These are phyloP conservation scores for Plantago major DNA, from an alignment of 257 asterid species.

Conservation along the genomic window DNA sequence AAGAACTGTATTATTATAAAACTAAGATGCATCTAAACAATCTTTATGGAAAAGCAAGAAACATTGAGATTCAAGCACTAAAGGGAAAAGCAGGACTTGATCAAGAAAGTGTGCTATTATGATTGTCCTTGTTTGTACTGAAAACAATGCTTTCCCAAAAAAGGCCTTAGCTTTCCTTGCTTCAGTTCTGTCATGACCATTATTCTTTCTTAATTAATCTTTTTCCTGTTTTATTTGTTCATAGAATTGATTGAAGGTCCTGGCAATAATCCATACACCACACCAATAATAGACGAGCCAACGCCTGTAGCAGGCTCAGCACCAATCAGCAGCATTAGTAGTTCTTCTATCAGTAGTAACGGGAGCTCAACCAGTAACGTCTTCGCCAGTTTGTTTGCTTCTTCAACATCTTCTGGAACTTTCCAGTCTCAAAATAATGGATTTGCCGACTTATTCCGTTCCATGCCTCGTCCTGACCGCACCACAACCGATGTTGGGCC, in stretches of 20 bases:
- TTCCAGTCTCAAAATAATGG: constrained; percentile 45
- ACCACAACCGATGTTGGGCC: constrained; percentile 26
- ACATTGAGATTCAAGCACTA: constrained; percentile 36
- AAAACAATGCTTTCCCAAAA: constrained; percentile 19
- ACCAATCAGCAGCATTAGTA: constrained; percentile 38
- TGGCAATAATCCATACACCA: constrained; percentile 26
- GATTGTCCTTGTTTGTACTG: constrained; percentile 28
- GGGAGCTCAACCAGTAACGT: constrained; percentile 57
- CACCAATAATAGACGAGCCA: constrained; percentile 44
- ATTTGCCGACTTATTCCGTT: constrained; percentile 40
- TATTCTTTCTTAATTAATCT: constrained; percentile 4
- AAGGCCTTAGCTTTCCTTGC: constrained; percentile 21
- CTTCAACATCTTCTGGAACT: constrained; percentile 57
- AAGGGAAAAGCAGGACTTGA: constrained; percentile 20
- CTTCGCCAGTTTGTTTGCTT: constrained; percentile 66
- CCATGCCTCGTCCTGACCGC: constrained; percentile 32
- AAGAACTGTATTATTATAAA: constrained; percentile 22
- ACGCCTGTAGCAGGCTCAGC: constrained; percentile 30
- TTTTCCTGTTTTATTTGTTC: constrained; percentile 16
- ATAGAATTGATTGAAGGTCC: constrained; percentile 40
- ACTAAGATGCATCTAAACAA: constrained; percentile 30
- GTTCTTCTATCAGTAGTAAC: constrained; percentile 50
- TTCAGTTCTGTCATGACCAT: constrained; percentile 11
- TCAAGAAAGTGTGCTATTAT: constrained; percentile 30
- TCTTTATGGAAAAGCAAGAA: constrained; percentile 36